A percentile compares a stretch with the other conserved stretches of the same genome.
Evolutionary conservation across 2,329 filamentous ascomycete genomes (phyloP).

Genomic region (Coleophoma crateriformis): DNA sequence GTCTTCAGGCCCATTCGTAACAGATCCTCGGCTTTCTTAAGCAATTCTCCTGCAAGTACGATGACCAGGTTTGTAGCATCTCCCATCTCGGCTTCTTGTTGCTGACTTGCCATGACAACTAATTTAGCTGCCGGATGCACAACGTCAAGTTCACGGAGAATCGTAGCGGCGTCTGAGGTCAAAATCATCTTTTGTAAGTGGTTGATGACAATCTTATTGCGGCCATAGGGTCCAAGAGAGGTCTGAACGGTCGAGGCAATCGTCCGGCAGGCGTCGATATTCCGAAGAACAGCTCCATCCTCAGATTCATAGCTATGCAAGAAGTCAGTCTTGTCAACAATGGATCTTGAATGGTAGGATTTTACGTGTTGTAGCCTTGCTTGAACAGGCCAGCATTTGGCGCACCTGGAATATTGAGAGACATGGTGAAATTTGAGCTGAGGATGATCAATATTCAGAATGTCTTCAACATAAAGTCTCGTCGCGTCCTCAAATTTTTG

Average conservation of each 20-base stretch:
- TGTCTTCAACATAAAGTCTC: not conserved
- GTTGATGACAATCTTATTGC: constrained; percentile 99
- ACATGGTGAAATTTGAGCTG: constrained; percentile 53
- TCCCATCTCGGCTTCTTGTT: constrained; percentile 98
- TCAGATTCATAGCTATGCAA: constrained; percentile 84
- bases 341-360: constrained; percentile 22
- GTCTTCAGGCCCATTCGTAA: constrained; percentile 96
- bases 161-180: constrained; percentile 95
- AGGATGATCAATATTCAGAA: too few species aligned
- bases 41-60: constrained; percentile 85
- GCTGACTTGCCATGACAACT: constrained; percentile 96
- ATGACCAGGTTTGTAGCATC: constrained; percentile 98
- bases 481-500: constrained; percentile 6
- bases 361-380: constrained; percentile 80
- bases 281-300: constrained; percentile 96
- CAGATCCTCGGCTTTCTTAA: constrained; percentile 96
- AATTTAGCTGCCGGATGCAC: constrained; percentile 97
- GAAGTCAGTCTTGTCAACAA: constrained; percentile 24
- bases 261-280: constrained; percentile 96
- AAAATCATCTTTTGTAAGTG: constrained; percentile 99
- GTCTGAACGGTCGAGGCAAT: constrained; percentile 96
- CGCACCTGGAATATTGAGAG: constrained; percentile 89
- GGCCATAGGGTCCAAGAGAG: constrained; percentile 91
- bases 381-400: constrained; percentile 95
- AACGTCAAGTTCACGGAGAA: constrained; percentile 94